Evolutionary conservation across 2,329 filamentous ascomycete species (phyloP).

Genomic region (Rhynchosporium graminicola): DNA sequence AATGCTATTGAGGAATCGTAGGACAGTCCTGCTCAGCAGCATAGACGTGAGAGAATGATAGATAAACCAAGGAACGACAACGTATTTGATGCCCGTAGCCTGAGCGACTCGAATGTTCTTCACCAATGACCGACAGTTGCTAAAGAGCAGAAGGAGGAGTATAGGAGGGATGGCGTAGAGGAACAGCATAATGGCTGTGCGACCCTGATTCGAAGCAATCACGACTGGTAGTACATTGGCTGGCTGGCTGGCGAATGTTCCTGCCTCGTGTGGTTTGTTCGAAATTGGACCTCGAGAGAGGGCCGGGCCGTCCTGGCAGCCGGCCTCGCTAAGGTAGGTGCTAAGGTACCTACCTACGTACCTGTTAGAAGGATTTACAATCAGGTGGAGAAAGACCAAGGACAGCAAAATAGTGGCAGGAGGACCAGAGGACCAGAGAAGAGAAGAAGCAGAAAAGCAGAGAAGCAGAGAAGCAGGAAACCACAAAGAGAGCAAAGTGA

Average conservation of each 20-base stretch:
- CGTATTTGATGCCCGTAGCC: conserved; percentile 23
- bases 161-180: conserved; percentile 6
- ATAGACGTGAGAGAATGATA: conserved; percentile 23
- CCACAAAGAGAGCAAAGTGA: too few species aligned
- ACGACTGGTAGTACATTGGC: conserved; percentile 4
- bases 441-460: not conserved
- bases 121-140: conserved; percentile 2
- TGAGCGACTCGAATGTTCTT: conserved; percentile 19
- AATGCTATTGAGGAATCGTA: conserved; percentile 19
- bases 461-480: not conserved
- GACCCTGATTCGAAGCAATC: not conserved
- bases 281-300: not conserved
- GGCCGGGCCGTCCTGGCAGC: conserved; percentile 2
- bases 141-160: conserved; percentile 1
- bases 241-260: conserved; percentile 7
- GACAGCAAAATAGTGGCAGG: not conserved
- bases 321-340: conserved; percentile 1
- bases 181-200: conserved; percentile 13
- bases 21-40: conserved; percentile 18
- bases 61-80: conserved; percentile 26
- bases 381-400: conserved; percentile 2
- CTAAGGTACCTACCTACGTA: too few species aligned
- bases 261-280: not conserved
- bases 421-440: too few species aligned
- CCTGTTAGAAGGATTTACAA: too few species aligned